Percentiles rank a stretch among this genome's conserved stretches.
phyloP scores from a whole-genome alignment of 352 stramenopile genomes.

The Phytophthora rubi region DNA sequence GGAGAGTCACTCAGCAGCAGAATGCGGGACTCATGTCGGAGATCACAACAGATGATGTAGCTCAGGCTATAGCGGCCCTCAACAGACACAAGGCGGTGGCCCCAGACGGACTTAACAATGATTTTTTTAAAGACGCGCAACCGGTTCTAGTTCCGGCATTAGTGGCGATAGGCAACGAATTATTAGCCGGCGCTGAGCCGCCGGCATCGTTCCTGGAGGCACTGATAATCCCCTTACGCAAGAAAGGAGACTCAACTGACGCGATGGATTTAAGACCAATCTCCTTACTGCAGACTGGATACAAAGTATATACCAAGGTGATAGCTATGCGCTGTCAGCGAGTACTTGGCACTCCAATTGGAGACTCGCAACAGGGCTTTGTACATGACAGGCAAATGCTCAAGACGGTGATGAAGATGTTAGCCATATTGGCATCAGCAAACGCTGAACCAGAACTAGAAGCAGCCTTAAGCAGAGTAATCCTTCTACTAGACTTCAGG shows the following conservation, averaged over 20 bases:
- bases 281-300: not conserved
- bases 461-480: not conserved
- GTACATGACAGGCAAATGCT: not conserved
- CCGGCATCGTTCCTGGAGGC: not conserved
- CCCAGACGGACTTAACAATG: conserved; percentile 2
- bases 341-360: not conserved
- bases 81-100: not conserved
- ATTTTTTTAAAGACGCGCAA: conserved; percentile 2
- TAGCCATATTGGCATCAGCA: not conserved
- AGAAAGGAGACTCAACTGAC: not conserved
- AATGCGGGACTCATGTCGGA: not conserved
- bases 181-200: not conserved
- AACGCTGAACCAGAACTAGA: not conserved
- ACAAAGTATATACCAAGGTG: conserved; percentile 1
- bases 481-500: not conserved
- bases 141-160: not conserved
- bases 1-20: not conserved
- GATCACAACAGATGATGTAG: not conserved
- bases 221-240: not conserved
- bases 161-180: not conserved
- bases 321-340: not conserved
- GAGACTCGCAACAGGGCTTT: conserved; percentile 3
- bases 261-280: conserved; percentile 13
- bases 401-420: conserved; percentile 4
- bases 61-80: not conserved